A percentile compares a stretch with the other conserved stretches of the same genome.
Conservation (phyloP, 306 rosid species). For the Carpinus fangiana region DNA sequence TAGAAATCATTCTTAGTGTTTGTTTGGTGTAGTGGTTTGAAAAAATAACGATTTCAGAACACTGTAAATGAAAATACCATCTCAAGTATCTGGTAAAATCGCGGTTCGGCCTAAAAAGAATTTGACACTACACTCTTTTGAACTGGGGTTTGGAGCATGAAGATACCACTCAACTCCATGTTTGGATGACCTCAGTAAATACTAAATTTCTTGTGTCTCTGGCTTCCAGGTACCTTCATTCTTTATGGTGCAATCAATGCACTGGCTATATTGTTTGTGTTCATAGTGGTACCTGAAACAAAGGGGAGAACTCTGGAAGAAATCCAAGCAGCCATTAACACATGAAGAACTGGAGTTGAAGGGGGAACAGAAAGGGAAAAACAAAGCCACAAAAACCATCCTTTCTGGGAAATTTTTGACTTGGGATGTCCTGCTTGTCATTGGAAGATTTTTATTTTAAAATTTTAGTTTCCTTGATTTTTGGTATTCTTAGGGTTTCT, state of each 20-base stretch:
- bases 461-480: too few relatives aligned
- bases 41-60: too few relatives aligned
- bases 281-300: slow-evolving; percentile 75
- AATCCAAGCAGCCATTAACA: slow-evolving; percentile 74
- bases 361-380: background rate
- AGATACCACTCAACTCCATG: background rate
- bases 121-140: background rate
- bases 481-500: background rate
- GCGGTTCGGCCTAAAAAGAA: background rate
- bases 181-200: background rate
- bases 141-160: background rate
- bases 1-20: too few relatives aligned
- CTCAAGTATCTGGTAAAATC: too few relatives aligned
- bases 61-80: too few relatives aligned
- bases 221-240: slow-evolving; percentile 75
- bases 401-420: background rate
- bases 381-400: background rate
- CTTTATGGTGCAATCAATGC: slow-evolving; percentile 72
- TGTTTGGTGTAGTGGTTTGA: too few relatives aligned
- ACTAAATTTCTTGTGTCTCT: slow-evolving; percentile 10
- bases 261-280: slow-evolving; percentile 64
- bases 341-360: slow-evolving; percentile 23
- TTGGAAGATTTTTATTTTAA: background rate
- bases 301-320: slow-evolving; percentile 88
- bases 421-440: background rate